A percentile compares a stretch with the other conserved stretches of the same genome.
Conservation (phyloP, 1,139 yeast species). For the Komagataea norvegica region DNA sequence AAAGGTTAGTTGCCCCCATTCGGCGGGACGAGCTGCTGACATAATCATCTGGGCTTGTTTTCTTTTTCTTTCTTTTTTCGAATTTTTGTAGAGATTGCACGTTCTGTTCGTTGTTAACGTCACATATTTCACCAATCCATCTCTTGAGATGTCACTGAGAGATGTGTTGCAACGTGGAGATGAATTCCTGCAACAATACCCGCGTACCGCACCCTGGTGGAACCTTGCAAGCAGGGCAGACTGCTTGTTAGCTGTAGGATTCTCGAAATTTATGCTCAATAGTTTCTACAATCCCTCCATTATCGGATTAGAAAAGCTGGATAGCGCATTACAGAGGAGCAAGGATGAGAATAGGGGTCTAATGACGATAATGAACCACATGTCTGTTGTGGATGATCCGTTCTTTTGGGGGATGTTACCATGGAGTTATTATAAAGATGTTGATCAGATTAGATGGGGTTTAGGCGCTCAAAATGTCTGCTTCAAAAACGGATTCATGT, state of each 20-base stretch:
- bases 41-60: too few relatives aligned
- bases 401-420: conserved; percentile 85
- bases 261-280: conserved; percentile 59
- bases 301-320: conserved; percentile 57
- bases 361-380: conserved; percentile 91
- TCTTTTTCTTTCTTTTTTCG: too few relatives aligned
- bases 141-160: conserved; percentile 68
- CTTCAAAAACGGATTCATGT: conserved; percentile 50
- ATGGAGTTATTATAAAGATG: conserved; percentile 54
- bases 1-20: too few relatives aligned
- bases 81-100: too few relatives aligned
- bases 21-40: too few relatives aligned
- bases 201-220: conserved; percentile 60
- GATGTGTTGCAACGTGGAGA: conserved; percentile 74
- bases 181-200: conserved; percentile 60
- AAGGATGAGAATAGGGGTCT: conserved; percentile 66
- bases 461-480: conserved; percentile 91
- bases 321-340: conserved; percentile 57
- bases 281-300: conserved; percentile 60
- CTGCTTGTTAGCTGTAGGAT: conserved; percentile 59
- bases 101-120: background rate
- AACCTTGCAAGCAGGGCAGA: conserved; percentile 64
- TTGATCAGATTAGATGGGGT: conserved; percentile 84
- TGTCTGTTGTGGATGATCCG: conserved; percentile 94
- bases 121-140: too few relatives aligned